These are phyloP conservation scores for Termitomyces sp. DNA, from an alignment of 768 basidiomycete species.

Conservation along the genomic window DNA sequence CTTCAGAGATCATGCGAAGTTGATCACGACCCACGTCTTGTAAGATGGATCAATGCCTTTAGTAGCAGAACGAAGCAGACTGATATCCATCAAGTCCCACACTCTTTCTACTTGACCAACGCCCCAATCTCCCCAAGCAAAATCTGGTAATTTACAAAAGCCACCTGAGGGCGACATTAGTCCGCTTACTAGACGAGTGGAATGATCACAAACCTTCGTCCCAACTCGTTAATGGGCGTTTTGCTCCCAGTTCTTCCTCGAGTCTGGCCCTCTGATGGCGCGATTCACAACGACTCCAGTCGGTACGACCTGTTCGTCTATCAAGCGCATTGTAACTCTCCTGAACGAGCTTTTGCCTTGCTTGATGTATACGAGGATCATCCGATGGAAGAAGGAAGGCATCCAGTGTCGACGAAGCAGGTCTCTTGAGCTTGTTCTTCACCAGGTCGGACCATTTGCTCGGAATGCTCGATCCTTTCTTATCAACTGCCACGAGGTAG, in stretches of 20 bases:
- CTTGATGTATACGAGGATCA: constrained; percentile 87
- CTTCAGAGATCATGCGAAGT: constrained; percentile 2
- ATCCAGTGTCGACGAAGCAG: constrained; percentile 85
- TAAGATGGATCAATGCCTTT: constrained; percentile 81
- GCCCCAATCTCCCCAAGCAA: constrained; percentile 94
- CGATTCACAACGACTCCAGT: constrained; percentile 91
- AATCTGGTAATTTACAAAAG: constrained; percentile 80
- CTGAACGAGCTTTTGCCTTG: constrained; percentile 76
- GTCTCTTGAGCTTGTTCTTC: constrained; percentile 61
- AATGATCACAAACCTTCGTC: constrained; percentile 61
- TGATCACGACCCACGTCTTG: constrained; percentile 65
- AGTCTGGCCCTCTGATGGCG: constrained; percentile 84
- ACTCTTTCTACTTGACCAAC: constrained; percentile 91
- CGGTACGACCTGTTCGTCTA: constrained; percentile 66
- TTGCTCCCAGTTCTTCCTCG: constrained; percentile 76
- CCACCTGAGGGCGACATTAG: constrained; percentile 46
- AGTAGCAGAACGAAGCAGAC: constrained; percentile 72
- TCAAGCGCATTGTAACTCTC: constrained; percentile 62
- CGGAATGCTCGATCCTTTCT: constrained; percentile 54
- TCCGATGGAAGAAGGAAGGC: constrained; percentile 89
- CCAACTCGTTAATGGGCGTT: constrained; percentile 89
- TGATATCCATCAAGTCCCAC: constrained; percentile 94
- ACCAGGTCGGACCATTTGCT: constrained; percentile 63
- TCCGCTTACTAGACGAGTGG: not conserved
- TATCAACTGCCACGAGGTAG: constrained; percentile 77